Evolutionary conservation across 139 green algal species (phyloP), one percentile per base, ranked within the genome.

Genomic region (Parachlorella kessleri): DNA sequence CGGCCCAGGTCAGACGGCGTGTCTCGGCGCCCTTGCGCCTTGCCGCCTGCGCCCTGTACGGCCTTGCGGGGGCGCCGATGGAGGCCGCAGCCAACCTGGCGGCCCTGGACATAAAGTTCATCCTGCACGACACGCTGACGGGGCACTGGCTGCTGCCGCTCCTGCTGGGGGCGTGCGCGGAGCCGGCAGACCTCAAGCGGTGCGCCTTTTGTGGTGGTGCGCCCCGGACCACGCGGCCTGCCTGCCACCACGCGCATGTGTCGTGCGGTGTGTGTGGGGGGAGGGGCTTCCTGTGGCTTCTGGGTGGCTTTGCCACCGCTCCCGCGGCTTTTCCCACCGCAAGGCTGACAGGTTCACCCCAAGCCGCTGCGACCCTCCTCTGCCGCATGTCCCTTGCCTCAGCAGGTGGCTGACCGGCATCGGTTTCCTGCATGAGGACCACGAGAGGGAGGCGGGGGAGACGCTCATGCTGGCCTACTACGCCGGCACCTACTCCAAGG

Each of bases 401-500:
- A 21, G 48, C 38, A 66, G 73, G 59, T 83, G 81, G 67, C 73
- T 95, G 75, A 33, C 35, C 0, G 85, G 86, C 7, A 83, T 67
- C 9, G n/a, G 6, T 0, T 37, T 35, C 10, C 79, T 97, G 79
- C 93, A 93, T 70, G 73, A 88, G 23, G 84, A 93, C 55, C 93
- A 97, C 55, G n/a, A 82, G 30, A 36, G 79, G n/a, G 91, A 96
- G 54, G 90, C 86, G 4, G 88, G 85, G 2, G 91, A 96, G 36
- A 91, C 88, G 26, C 74, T 95, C 30, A 84, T 89, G 40, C 89
- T 84, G 24, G 92, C 92, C 1, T 94, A 91, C 83, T 65, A 87
- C 28, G 42, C 84, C 53, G 88, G 84, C 38, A 96, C 84, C 23
- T 94, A 91, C 70, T 92, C 89, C n/a, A 97, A 97, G 90, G 89